These are phyloP conservation scores for Trypanosoma cruzi DNA, from an alignment of 208 protist genomes.

Conservation along the genomic window DNA sequence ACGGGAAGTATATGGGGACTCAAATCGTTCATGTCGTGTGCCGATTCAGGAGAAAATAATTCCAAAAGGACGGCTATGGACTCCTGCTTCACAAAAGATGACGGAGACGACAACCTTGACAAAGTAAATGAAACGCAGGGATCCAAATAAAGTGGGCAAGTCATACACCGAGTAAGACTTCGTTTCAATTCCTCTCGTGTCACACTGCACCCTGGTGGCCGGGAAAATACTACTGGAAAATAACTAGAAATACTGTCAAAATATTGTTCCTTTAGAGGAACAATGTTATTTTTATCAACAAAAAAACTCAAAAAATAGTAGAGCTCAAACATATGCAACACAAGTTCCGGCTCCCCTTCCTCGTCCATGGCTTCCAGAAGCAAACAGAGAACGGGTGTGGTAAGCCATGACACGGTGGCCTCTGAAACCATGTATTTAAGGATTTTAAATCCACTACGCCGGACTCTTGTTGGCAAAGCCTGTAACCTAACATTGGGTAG, in stretches of 20 bases:
- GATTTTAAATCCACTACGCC: slow-evolving; percentile 25
- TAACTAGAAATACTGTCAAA: slow-evolving; percentile 86
- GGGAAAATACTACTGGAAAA: slow-evolving; percentile 83
- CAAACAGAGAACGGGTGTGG: slow-evolving; percentile 30
- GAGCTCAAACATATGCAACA: slow-evolving; percentile 55
- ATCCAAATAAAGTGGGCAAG: slow-evolving; percentile 42
- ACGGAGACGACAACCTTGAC: slow-evolving; percentile 68
- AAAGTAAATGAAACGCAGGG: slow-evolving; percentile 71
- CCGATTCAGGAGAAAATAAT: slow-evolving; percentile 22
- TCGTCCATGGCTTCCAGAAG: slow-evolving; percentile 69
- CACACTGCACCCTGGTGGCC: slow-evolving; percentile 58
- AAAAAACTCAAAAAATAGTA: slow-evolving; percentile 30
- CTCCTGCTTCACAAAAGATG: slow-evolving; percentile 68
- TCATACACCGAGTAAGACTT: slow-evolving; percentile 49
- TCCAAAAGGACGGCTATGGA: slow-evolving; percentile 28
- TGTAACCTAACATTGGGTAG: slow-evolving; percentile 30
- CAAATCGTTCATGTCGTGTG: slow-evolving; percentile 17
- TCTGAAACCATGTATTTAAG: slow-evolving; percentile 32
- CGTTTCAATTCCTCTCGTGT: slow-evolving; percentile 60
- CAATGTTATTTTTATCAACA: slow-evolving; percentile 27
- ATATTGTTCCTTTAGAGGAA: slow-evolving; percentile 45
- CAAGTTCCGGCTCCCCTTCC: slow-evolving; percentile 75
- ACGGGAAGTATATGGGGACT: slow-evolving; percentile 27
- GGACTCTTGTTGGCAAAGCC: slow-evolving; percentile 21
- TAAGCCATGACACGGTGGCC: slow-evolving; percentile 21